Base-by-base conservation (phyloP, 805 yeast species). In the Saccharomycopsis synnaedendra region DNA sequence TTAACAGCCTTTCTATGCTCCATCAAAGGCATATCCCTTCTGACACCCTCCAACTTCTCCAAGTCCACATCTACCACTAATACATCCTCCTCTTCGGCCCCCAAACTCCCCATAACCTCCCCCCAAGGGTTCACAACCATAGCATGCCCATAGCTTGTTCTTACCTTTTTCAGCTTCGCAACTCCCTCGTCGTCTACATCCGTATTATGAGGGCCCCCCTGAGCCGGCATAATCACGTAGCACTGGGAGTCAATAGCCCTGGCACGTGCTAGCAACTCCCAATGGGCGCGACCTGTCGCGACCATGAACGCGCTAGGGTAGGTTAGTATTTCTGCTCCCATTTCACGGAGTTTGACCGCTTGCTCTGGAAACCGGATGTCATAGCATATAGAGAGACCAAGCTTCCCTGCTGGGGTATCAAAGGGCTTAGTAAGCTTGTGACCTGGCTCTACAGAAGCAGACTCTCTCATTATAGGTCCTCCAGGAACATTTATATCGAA, bases 111-210 rank as follows among this genome's bases (percentile, higher is more conserved):
- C 3, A 90, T 51, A 1, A 87, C 70, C 0, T 76, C 70, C 0
- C 97, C 98, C 87, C 95, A 85, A 0, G 98, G 97, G 55, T 85
- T 90, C n/a, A 90, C 74, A 4, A 88, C 79, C 53, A 88, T 68
- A 0, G 95, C 74, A 57, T 87, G 90, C 0, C 98, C 98, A 65
- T 80, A 90, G 52, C 95, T 84, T 48, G 76, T 72, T 48, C 97
- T 68, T 48, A 69, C 44, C 7, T 19, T n/a, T 34, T 8, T 9
- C 8, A n/a, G 36, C n/a, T 3, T 36, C 34, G 71, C 38, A 57
- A 52, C n/a, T 34, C 44, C 37, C 8, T 34, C 54, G 36, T 46
- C 53, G 28, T 68, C 75, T 0, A 71, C 68, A 34, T 60, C 58
- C 0, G 76, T 70, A 49, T 80, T 78, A 60, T 88, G 96, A 39